A percentile compares a stretch with the other conserved stretches of the same genome.
phyloP scores from a whole-genome alignment of 371 early-diverging fungal species.

The Circinella umbellata region DNA sequence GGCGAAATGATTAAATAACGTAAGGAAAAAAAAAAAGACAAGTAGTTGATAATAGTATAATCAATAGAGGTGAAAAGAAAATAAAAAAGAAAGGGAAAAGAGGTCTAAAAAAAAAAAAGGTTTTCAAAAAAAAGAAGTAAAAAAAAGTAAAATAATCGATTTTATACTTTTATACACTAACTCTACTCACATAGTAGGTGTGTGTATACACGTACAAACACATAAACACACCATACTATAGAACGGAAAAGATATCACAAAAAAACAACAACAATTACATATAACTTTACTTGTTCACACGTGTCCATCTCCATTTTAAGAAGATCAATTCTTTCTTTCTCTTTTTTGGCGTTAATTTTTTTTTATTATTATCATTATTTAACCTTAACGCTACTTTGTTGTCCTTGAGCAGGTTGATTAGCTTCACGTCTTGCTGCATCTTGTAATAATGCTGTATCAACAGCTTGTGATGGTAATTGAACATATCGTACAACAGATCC shows the following conservation, averaged over 20 bases:
- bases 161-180: background rate
- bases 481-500: slow-evolving; percentile 99
- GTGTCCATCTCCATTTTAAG: background rate
- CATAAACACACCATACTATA: too few relatives aligned
- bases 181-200: background rate
- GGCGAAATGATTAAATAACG: too few relatives aligned
- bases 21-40: too few relatives aligned
- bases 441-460: slow-evolving; percentile 94
- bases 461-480: slow-evolving; percentile 84
- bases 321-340: background rate
- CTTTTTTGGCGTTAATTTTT: too few relatives aligned
- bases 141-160: slow-evolving; percentile 7
- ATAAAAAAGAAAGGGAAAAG: too few relatives aligned
- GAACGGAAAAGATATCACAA: too few relatives aligned
- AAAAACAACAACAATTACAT: too few relatives aligned
- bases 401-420: slow-evolving; percentile 62
- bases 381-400: slow-evolving; percentile 54
- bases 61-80: too few relatives aligned
- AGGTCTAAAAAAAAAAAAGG: too few relatives aligned
- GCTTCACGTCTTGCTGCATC: slow-evolving; percentile 95
- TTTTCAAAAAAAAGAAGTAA: background rate
- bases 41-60: too few relatives aligned
- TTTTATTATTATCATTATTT: slow-evolving; percentile 30
- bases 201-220: too few relatives aligned
- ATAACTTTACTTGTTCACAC: background rate